phyloP scores from a whole-genome alignment of 768 basidiomycete genomes.

The Tylopilus plumbeoviolaceoides region DNA sequence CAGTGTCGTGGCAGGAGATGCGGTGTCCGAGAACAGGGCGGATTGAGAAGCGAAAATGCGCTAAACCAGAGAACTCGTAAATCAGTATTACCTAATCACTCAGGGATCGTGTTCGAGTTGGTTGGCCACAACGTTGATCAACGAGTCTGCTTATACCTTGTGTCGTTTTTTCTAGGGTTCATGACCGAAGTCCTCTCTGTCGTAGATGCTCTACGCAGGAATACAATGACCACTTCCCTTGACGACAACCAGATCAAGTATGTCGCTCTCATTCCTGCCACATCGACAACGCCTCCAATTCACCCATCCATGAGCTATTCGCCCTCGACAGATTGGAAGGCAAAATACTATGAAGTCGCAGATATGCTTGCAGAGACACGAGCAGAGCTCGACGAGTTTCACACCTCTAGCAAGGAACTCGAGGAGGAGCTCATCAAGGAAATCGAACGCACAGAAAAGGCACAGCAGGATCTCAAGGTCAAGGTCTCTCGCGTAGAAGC shows the following conservation, averaged over 20 bases:
- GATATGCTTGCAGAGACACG: constrained; percentile 84
- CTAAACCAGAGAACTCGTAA: constrained; percentile 70
- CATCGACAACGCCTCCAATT: constrained; percentile 11
- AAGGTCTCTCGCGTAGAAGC: constrained; percentile 66
- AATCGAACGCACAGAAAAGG: constrained; percentile 80
- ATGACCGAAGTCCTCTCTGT: constrained; percentile 68
- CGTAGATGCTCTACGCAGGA: constrained; percentile 55
- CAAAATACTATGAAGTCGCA: constrained; percentile 76
- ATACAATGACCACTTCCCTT: constrained; percentile 51
- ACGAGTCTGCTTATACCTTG: constrained; percentile 18
- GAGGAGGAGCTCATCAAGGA: constrained; percentile 93
- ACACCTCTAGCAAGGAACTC: constrained; percentile 82
- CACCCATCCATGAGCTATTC: constrained; percentile 43
- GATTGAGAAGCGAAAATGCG: constrained; percentile 80
- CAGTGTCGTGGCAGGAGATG: constrained; percentile 91
- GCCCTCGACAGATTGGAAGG: constrained; percentile 65
- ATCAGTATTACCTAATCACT: constrained; percentile 18
- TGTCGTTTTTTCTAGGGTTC: constrained; percentile 17
- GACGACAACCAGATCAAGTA: constrained; percentile 68
- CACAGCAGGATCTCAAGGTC: constrained; percentile 73
- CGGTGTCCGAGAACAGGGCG: constrained; percentile 77
- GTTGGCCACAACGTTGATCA: constrained; percentile 13
- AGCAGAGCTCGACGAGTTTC: constrained; percentile 83
- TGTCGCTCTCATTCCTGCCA: constrained; percentile 12
- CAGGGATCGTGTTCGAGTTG: constrained; percentile 13